Evolutionary conservation across 192 early-diverging fungal species (phyloP), one percentile per base, ranked within the genome.

Genomic region (Paraglomus brasilianum): DNA sequence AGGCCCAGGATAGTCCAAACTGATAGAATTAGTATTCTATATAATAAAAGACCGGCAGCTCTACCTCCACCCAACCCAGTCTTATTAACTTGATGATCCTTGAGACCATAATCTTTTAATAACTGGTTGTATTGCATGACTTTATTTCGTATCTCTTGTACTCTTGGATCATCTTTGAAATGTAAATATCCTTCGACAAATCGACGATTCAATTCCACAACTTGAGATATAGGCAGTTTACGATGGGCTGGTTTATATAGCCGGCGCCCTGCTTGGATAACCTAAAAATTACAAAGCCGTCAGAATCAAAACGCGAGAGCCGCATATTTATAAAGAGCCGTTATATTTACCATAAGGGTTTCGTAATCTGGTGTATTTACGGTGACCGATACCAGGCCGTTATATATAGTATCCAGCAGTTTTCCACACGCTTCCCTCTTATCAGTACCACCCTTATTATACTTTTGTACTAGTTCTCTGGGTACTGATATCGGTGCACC

Each of bases 31-130:
- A 87, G 47, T 0, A 92, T 66, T 7, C 97, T 87, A 68, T 84
- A 83, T 4, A 88, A 50, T 68, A 98, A 78, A 55, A 92, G 77
- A 11, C 78, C 81, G 42, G 95, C 73, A 6, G 91, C 89, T 30
- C 80, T 75, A 13, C 78, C 60, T 21, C 89, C 83, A 21, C 88
- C 85, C 19, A 97, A 77, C 1, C 75, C 80, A 63, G 89, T 93
- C 19, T 85, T 89, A 50, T 92, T 84, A 17, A 98, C 97, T 81
- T 99, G 96, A 79, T 98, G 97, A 69, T 98, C 97, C 24, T 88
- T 86, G 59, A 98, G 85, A 15, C 97, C 97, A 75, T 96, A 94
- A 79, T 92, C 93, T 50, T 88, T 87, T 55, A 99, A 83, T 72
- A 93, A 81, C 69, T 86, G 83, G 77, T 98, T 95, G 80, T 98